Evolutionary conservation across 106 monocot species (phyloP).

Genomic region (Dendrobium huoshanense): DNA sequence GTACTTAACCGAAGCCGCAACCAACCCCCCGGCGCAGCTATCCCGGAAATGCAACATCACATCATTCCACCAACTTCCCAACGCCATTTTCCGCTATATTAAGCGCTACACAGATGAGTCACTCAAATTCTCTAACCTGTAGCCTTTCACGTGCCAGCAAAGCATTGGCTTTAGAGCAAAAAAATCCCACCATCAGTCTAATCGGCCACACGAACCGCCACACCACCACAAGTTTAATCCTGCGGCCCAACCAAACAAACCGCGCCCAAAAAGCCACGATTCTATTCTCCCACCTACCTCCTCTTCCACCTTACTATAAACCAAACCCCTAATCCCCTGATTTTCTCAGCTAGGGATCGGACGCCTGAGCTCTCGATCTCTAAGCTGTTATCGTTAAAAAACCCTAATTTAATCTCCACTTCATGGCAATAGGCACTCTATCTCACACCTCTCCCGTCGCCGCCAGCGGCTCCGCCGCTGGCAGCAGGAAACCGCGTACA

Average conservation of each 20-base stretch:
- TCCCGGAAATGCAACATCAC: too few relatives aligned
- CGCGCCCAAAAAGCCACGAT: not conserved
- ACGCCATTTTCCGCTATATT: not conserved
- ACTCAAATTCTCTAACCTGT: not conserved
- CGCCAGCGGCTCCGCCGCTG: not conserved
- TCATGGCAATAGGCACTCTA: not conserved
- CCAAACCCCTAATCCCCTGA: not conserved
- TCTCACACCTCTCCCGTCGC: not conserved
- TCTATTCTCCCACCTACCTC: not conserved
- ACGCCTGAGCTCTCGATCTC: not conserved
- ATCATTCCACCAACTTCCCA: not conserved
- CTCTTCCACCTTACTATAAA: conserved; percentile 1
- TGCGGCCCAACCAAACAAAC: not conserved
- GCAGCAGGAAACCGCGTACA: not conserved
- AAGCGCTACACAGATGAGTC: not conserved
- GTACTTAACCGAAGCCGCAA: not conserved
- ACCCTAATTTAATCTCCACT: not conserved
- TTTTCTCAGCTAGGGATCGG: conserved; percentile 1
- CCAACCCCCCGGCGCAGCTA: too few relatives aligned
- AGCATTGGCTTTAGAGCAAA: too few relatives aligned
- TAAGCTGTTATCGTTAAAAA: not conserved
- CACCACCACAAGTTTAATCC: not conserved
- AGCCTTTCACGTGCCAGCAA: not conserved
- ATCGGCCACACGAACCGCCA: not conserved
- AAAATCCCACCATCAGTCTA: not conserved